These are phyloP conservation scores for Myxozyma vanderwaltii DNA, from an alignment of 805 yeast species.

Conservation along the genomic window DNA sequence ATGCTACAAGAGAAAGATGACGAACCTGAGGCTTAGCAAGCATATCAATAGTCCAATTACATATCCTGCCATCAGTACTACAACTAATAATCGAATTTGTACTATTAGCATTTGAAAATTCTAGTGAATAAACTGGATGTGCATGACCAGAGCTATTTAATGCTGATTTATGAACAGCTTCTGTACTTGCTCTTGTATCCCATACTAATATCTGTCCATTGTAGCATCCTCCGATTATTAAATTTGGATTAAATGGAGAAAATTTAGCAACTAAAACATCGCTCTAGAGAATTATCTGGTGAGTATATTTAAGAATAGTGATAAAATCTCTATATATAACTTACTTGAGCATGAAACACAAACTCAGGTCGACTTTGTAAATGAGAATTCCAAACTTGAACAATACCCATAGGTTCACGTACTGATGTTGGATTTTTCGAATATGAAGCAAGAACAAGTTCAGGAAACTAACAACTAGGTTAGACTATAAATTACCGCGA, in stretches of 20 bases:
- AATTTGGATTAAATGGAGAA: slow-evolving; percentile 46
- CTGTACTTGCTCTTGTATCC: slow-evolving; percentile 46
- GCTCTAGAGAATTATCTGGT: slow-evolving; percentile 33
- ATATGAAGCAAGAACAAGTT: slow-evolving; percentile 43
- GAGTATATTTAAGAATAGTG: background rate
- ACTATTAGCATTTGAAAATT: slow-evolving; percentile 38
- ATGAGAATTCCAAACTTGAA: slow-evolving; percentile 45
- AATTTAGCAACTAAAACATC: slow-evolving; percentile 48
- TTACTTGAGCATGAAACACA: slow-evolving; percentile 45
- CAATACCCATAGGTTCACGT: slow-evolving; percentile 39
- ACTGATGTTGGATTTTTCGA: slow-evolving; percentile 35
- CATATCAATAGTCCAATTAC: slow-evolving; percentile 46
- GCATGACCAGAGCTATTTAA: slow-evolving; percentile 42
- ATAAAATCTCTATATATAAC: background rate
- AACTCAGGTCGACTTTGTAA: slow-evolving; percentile 45
- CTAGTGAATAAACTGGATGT: slow-evolving; percentile 42
- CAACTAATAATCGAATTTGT: slow-evolving; percentile 41
- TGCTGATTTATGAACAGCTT: slow-evolving; percentile 43
- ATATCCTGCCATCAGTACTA: slow-evolving; percentile 45
- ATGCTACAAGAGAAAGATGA: background rate
- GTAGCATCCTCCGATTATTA: slow-evolving; percentile 51
- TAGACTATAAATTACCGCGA: background rate
- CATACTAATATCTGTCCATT: slow-evolving; percentile 56
- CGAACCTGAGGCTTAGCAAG: slow-evolving; percentile 42
- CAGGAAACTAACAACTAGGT: slow-evolving; percentile 34